Evolutionary conservation across 768 basidiomycete species (phyloP), one percentile per base, ranked within the genome.

Genomic region (Melanogaster broomeanus): DNA sequence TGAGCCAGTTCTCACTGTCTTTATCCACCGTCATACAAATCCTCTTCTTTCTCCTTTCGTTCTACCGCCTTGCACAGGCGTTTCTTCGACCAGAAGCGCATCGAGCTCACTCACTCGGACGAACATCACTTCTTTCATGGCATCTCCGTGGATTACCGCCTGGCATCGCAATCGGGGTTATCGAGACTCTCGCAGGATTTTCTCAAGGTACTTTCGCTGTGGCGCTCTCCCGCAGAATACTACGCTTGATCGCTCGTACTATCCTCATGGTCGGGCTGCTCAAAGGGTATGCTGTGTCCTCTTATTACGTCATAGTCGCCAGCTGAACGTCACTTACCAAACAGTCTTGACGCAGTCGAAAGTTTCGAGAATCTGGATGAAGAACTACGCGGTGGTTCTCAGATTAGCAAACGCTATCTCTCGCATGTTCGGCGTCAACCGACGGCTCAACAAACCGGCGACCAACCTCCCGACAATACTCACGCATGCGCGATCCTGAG

Each of bases 131-230:
- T 80, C 18, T 71, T 84, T 57, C 78, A 75, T 51, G 90, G 89
- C 10, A 77, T 81, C 10, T 80, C 74, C 16, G n/a, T 91, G 87
- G 88, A 74, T 90, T 40, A 70, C 77, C n/a, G 70, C 61, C n/a
- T 0, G 87, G 81, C 3, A 62, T 87, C 49, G 79, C 82, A 60
- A 61, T 90, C 22, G 86, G 87, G 10, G 80, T 80, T 3, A 62
- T 84, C 42, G 90, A 92, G 67, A 81, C 79, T 6, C 64, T 82
- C 6, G 60, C 85, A 10, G 90, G 88, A 1, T 90, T 89, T 57
- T 77, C 76, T 3, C 67, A 71, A 13, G 75, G 73, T 24, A 72
- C 73, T 8, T 89, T 89, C 59, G 78, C 74, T 1, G 57, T 77
- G 10, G 68, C 74, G 1, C 56, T 91, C 13, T 72, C 77, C 9